A percentile compares a stretch with the other conserved stretches of the same genome.
Conservation (phyloP, 208 protist species). For the Vickermania ingenoplastis region DNA sequence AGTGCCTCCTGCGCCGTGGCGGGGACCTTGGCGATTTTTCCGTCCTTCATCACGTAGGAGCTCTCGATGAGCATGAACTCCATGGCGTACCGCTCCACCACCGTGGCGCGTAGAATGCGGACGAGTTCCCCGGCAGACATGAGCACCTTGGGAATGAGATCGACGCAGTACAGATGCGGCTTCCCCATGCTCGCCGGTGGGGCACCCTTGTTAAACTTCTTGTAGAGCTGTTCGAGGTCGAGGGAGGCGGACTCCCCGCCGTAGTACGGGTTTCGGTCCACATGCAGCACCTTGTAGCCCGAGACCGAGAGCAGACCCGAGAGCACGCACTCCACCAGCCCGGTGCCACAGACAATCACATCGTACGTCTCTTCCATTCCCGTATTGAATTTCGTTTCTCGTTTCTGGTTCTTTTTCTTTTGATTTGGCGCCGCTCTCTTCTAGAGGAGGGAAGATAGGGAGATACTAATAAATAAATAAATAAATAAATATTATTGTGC, state of each 20-base stretch:
- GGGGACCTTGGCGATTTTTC: conserved; percentile 98
- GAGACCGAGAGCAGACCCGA: conserved; percentile 91
- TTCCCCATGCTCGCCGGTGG: conserved; percentile 77
- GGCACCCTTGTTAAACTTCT: conserved; percentile 89
- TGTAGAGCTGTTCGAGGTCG: conserved; percentile 96
- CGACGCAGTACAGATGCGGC: conserved; percentile 97
- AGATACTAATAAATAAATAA: too few species aligned
- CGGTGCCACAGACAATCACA: conserved; percentile 98
- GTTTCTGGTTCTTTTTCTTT: too few species aligned
- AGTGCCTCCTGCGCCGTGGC: conserved; percentile 94
- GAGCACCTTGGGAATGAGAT: conserved; percentile 99
- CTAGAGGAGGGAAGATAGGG: too few species aligned
- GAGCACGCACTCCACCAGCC: conserved; percentile 99
- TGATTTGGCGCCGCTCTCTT: too few species aligned
- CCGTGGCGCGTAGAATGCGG: conserved; percentile 96
- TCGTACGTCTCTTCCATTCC: conserved; percentile 89
- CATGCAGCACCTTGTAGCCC: conserved; percentile 98
- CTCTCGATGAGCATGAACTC: conserved; percentile 98
- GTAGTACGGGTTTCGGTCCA: conserved; percentile 99
- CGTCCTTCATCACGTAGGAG: conserved; percentile 94
- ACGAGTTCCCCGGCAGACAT: conserved; percentile 96
- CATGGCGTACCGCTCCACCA: conserved; percentile 97
- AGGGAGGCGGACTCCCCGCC: conserved; percentile 98
- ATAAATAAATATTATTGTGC: too few species aligned
- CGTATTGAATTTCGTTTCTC: conserved; percentile 5